Base-by-base conservation (phyloP, 1,284 basidiomycete species). In the Chiua sp. region DNA sequence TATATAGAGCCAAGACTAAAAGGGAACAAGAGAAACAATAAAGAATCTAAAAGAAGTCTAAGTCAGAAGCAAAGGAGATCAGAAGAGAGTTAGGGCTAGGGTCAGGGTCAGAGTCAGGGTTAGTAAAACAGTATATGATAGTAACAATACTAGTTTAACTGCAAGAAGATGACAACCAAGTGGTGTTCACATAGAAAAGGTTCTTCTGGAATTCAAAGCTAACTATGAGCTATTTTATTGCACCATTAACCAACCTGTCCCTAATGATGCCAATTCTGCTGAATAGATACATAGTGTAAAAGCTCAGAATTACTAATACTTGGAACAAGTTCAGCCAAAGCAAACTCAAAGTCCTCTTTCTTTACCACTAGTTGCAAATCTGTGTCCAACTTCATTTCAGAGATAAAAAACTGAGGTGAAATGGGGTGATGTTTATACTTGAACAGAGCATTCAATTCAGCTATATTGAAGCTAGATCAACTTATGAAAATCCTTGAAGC, bases 331-430 rank as follows among this genome's bases (percentile, higher is more conserved):
- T 90, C 88, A 2, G 76, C 68, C 37, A 98, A 78, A 11, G 98
- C 96, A 16, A 75, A 74, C 42, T 86, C 79, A 75, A 99, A 98
- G 75, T 98, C 95, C 16, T 77, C 77, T 62, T 81, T 78, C 5
- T 82, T 83, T 5, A 98, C 93, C 15, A 88, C 78, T 6, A 98
- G 89, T 35, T 89, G 83, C 20, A 92, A 86, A 63, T 98, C 95
- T 26, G 81, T 82, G 1, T 83, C 74, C 3, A 76, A 79, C 0
- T 96, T 95, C 68, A 98, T 82, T 72, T 97, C 94, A 5, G 92
- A 85, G 7, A 98, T 84, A 68, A 96, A 98, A 70, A 97, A 98
- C 72, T 98, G 96, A 2, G 95, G 84, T 3, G 94, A 98, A 44
- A 98, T 73, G 0, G 92, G 90, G 54, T 87, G 80, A 0, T 90